These are phyloP conservation scores for Dioscorea dumetorum DNA, from an alignment of 106 monocot species.

Conservation along the genomic window DNA sequence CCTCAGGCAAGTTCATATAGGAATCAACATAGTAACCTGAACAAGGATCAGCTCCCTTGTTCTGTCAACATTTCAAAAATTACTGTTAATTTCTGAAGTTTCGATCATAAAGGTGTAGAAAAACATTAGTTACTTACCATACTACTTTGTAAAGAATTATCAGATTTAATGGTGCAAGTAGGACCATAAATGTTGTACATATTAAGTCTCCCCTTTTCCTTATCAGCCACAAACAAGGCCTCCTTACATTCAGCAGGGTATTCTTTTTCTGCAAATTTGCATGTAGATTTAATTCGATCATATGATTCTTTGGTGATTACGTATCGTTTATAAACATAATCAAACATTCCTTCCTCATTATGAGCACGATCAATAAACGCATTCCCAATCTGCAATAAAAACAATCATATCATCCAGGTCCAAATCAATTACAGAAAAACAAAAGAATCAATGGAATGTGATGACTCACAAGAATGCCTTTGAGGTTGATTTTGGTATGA, in stretches of 20 bases:
- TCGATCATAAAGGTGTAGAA: background rate
- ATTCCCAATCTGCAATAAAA: slow-evolving; percentile 21
- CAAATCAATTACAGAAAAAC: background rate
- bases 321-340: slow-evolving; percentile 19
- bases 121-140: background rate
- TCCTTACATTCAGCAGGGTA: background rate
- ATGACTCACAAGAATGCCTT: slow-evolving; percentile 19
- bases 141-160: background rate
- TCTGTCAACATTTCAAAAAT: background rate
- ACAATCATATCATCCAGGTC: background rate
- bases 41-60: slow-evolving; percentile 17
- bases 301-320: slow-evolving; percentile 17
- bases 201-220: slow-evolving; percentile 11
- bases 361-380: background rate
- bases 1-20: slow-evolving; percentile 18
- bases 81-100: background rate
- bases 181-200: slow-evolving; percentile 25
- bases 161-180: background rate
- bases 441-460: background rate
- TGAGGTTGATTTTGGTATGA: slow-evolving; percentile 21
- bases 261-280: slow-evolving; percentile 3
- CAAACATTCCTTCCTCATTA: background rate
- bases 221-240: background rate
- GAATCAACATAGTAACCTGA: background rate
- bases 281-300: background rate